Conservation (phyloP, 345 rosid genomes). For the Moricandia moricandioides region DNA sequence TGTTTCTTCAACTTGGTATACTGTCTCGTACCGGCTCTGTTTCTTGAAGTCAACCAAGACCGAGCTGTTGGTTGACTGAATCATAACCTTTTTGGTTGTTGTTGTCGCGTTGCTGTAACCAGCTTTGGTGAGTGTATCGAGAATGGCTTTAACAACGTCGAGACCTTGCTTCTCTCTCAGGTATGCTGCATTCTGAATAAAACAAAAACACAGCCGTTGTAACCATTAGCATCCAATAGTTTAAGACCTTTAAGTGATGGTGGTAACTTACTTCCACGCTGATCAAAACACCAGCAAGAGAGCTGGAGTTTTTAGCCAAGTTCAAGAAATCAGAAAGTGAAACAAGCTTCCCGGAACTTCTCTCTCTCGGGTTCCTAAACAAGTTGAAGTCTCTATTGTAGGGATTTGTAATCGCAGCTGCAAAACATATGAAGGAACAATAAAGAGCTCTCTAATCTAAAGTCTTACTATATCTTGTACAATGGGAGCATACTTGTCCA, state of each 20-base stretch:
- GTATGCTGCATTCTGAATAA: slow-evolving; percentile 67
- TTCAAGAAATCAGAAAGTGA: slow-evolving; percentile 61
- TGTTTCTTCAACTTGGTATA: slow-evolving; percentile 59
- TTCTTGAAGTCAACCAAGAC: slow-evolving; percentile 65
- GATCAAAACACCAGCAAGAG: slow-evolving; percentile 71
- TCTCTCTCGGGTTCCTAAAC: slow-evolving; percentile 60
- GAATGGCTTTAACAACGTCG: slow-evolving; percentile 50
- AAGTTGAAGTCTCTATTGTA: slow-evolving; percentile 28
- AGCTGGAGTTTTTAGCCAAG: slow-evolving; percentile 55
- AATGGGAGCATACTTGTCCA: background rate
- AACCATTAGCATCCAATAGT: background rate
- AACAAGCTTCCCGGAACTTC: slow-evolving; percentile 49
- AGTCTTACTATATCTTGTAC: background rate
- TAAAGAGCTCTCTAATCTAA: background rate
- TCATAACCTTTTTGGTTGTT: slow-evolving; percentile 57
- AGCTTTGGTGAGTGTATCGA: slow-evolving; percentile 50
- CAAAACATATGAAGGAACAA: slow-evolving; percentile 23
- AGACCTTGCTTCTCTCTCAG: slow-evolving; percentile 57
- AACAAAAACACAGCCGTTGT: slow-evolving; percentile 12
- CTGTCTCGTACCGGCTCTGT: slow-evolving; percentile 49
- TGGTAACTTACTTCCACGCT: slow-evolving; percentile 60
- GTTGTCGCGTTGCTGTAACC: slow-evolving; percentile 52
- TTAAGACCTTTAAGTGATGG: background rate
- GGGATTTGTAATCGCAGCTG: slow-evolving; percentile 67
- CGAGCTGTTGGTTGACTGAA: slow-evolving; percentile 76